A percentile compares a stretch with the other conserved stretches of the same genome.
phyloP scores from a whole-genome alignment of 2,329 filamentous ascomycete species.

The Epicoccum nigrum region DNA sequence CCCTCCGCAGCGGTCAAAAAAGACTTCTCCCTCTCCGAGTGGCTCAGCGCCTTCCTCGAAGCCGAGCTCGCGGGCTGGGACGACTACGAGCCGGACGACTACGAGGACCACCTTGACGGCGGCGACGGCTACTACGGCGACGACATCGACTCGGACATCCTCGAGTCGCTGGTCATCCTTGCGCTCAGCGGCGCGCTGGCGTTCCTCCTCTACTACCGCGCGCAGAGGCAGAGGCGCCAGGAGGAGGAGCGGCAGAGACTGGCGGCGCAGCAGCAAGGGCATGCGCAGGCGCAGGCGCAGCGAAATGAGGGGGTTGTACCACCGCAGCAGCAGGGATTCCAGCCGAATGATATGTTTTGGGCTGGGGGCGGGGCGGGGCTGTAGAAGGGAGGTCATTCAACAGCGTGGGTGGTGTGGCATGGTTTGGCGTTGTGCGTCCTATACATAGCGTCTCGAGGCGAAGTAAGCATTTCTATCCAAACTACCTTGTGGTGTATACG shows the following conservation, averaged over 20 bases:
- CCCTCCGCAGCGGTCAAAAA: conserved; percentile 67
- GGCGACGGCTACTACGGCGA: conserved; percentile 65
- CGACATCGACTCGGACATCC: conserved; percentile 74
- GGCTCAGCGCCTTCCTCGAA: conserved; percentile 84
- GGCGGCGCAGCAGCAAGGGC: conserved; percentile 25
- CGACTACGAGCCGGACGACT: conserved; percentile 57
- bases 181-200: conserved; percentile 75
- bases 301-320: background rate
- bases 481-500: too few relatives aligned
- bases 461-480: too few relatives aligned
- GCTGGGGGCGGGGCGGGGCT: conserved; percentile 13
- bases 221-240: conserved; percentile 62
- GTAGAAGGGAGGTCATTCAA: background rate
- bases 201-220: conserved; percentile 79
- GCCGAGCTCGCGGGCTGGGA: conserved; percentile 64
- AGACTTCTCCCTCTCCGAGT: conserved; percentile 80
- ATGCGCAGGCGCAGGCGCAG: background rate
- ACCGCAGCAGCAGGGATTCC: background rate
- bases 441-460: too few relatives aligned
- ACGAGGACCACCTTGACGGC: conserved; percentile 44
- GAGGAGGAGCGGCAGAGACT: conserved; percentile 49
- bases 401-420: too few relatives aligned
- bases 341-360: conserved; percentile 10
- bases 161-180: conserved; percentile 86
- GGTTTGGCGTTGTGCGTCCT: too few relatives aligned